phyloP scores from a whole-genome alignment of 2,329 filamentous ascomycete species.

The Trichoderma koningii region DNA sequence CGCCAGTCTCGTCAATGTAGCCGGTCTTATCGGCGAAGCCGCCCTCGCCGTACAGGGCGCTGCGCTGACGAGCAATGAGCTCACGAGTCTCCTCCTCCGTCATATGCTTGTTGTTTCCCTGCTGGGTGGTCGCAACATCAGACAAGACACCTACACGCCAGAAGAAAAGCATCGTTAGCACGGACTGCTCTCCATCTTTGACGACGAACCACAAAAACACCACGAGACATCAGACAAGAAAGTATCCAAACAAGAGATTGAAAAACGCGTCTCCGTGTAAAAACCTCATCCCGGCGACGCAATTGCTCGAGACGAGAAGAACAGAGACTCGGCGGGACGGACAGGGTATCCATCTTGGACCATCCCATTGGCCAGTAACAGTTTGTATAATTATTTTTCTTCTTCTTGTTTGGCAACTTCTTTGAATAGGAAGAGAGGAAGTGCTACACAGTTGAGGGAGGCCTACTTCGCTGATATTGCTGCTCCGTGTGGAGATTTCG shows the following conservation, averaged over 20 bases:
- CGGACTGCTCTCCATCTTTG: slow-evolving; percentile 32
- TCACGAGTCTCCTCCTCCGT: slow-evolving; percentile 96
- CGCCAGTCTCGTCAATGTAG: slow-evolving; percentile 69
- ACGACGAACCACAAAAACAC: slow-evolving; percentile 33
- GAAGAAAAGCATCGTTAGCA: slow-evolving; percentile 44
- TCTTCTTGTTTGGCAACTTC: slow-evolving; percentile 33
- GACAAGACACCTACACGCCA: slow-evolving; percentile 54
- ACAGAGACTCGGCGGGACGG: slow-evolving; percentile 22
- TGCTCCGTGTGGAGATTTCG: slow-evolving; percentile 99
- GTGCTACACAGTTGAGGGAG: slow-evolving; percentile 73
- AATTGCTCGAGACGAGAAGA: slow-evolving; percentile 23
- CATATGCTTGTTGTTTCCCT: slow-evolving; percentile 72
- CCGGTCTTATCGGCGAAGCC: slow-evolving; percentile 67
- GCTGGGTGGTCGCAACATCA: slow-evolving; percentile 44
- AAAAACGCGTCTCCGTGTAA: slow-evolving; percentile 10
- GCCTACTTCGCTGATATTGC: slow-evolving; percentile 99
- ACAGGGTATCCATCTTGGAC: slow-evolving; percentile 30
- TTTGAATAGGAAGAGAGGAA: slow-evolving; percentile 39
- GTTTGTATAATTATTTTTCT: slow-evolving; percentile 40
- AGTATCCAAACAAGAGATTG: slow-evolving; percentile 24
- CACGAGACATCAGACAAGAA: slow-evolving; percentile 19
- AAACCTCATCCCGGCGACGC: slow-evolving; percentile 22
- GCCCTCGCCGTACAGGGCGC: slow-evolving; percentile 83
- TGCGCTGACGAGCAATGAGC: slow-evolving; percentile 92
- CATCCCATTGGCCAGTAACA: slow-evolving; percentile 32